Percentiles rank a stretch among this genome's conserved stretches.
Conservation (phyloP, 805 yeast genomes). For the Blastobotrys terrestris region DNA sequence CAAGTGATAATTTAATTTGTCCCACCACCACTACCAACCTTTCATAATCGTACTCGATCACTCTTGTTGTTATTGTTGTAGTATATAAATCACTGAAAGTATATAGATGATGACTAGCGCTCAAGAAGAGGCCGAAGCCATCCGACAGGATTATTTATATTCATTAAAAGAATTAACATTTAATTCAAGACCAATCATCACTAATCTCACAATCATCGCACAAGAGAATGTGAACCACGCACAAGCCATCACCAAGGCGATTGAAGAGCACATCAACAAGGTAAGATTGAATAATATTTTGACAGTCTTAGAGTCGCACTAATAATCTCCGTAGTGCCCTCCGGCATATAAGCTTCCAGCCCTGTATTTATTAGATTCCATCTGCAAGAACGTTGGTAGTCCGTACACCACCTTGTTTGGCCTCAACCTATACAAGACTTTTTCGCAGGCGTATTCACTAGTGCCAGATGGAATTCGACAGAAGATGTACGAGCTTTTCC, state of each 20-base stretch:
- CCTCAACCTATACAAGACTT: conserved; percentile 59
- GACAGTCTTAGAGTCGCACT: not conserved
- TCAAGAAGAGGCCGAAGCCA: conserved; percentile 25
- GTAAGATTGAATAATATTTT: conserved; percentile 26
- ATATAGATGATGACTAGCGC: not conserved
- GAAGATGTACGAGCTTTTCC: conserved; percentile 69
- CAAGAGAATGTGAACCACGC: conserved; percentile 78
- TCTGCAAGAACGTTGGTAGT: conserved; percentile 82
- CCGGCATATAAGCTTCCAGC: conserved; percentile 83
- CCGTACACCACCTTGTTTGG: conserved; percentile 83
- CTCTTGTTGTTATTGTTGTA: not conserved
- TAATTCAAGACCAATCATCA: conserved; percentile 86
- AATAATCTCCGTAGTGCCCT: conserved; percentile 38
- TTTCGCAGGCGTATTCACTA: conserved; percentile 69
- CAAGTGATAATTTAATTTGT: not conserved
- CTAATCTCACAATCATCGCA: conserved; percentile 77
- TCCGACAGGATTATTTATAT: conserved; percentile 59
- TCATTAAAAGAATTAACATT: conserved; percentile 70
- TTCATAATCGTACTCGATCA: too few species aligned
- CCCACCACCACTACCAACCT: too few species aligned
- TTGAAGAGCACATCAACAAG: conserved; percentile 66
- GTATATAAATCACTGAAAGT: not conserved
- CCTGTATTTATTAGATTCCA: conserved; percentile 81
- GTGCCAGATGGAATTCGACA: conserved; percentile 71
- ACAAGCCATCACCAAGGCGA: conserved; percentile 65